Conservation (phyloP, 164 flowering plant species). For the Macadamia integrifolia region DNA sequence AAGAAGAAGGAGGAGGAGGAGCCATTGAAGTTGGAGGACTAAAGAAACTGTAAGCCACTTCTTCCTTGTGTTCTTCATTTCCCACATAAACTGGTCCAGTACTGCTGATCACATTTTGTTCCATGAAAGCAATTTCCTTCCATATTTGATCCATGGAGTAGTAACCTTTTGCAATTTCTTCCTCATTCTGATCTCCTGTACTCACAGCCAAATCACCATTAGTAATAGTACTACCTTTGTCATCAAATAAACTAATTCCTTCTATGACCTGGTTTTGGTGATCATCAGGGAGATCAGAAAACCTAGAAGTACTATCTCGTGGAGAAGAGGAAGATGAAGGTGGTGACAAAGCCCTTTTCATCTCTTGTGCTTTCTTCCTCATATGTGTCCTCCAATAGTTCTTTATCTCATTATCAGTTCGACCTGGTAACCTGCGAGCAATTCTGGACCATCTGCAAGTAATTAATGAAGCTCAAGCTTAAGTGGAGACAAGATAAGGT, state of each 20-base stretch:
- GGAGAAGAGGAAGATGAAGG: conserved; percentile 44
- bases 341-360: conserved; percentile 34
- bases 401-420: conserved; percentile 97
- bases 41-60: conserved; percentile 21
- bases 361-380: conserved; percentile 90
- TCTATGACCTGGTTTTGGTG: neutral
- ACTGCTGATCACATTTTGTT: conserved; percentile 20
- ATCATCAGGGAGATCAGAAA: conserved; percentile 11
- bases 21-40: conserved; percentile 45
- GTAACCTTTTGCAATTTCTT: conserved; percentile 29
- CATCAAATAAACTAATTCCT: neutral
- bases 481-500: neutral
- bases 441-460: conserved; percentile 87
- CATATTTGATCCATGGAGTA: conserved; percentile 91
- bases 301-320: conserved; percentile 24
- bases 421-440: conserved; percentile 82
- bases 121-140: conserved; percentile 63
- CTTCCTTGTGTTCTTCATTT: conserved; percentile 27
- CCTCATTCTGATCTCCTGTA: conserved; percentile 19
- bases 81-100: conserved; percentile 20
- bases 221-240: neutral
- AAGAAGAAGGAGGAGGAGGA: conserved; percentile 42
- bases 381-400: conserved; percentile 95
- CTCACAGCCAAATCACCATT: conserved; percentile 1
- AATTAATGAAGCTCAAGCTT: neutral